Evolutionary conservation across 2,329 filamentous ascomycete species (phyloP), one percentile per base, ranked within the genome.

Genomic region (Stemphylium vesicarium): DNA sequence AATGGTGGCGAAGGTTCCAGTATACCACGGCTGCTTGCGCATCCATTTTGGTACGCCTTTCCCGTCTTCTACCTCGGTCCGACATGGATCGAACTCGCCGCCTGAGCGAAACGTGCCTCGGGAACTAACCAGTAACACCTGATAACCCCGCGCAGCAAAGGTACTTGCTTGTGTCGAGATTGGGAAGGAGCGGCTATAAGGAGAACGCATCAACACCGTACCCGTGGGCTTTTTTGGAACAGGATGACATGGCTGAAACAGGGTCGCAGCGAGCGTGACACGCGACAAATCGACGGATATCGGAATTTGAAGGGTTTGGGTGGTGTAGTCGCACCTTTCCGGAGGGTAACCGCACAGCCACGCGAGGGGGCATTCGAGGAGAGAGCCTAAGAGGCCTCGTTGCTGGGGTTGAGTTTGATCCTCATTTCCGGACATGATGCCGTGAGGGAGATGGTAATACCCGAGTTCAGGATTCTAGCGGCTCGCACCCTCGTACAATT

Each of bases 91-190:
- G 26, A 60, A 57, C 16, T 57, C 41, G 12, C 57, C 57, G 9
- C 54, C 53, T 22, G 57, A 60, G 13, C 47, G 46, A 50, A 57
- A 57, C 20, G 53, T 60, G 26, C 57, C 50, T 29, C 57, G 53
- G 41, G 22, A 53, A 29, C 57, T 57, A 4, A 57, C 53, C n/a
- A 54, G 20, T 3, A 60, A 42, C 5, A 37, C 15, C n/a, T 57
- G 40, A 32, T 57, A 60, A 12, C 54, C 54, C 5, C 48, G 18
- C 1, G 40, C 39, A 20, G 48, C 48, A 33, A 37, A 43, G 32
- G 38, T 10, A 26, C 54, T 44, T 4, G 47, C 26, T 20, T 26
- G 33, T 1, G 43, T 11, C 9, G 40, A n/a, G 11, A 56, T 15
- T 4, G 32, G 11, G 16, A 58, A 24, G 11, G 52, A 50, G 35